These are phyloP conservation scores for rapeseed (Brassica napus) DNA, from an alignment of 345 rosid genomes.

Conservation along the genomic window DNA sequence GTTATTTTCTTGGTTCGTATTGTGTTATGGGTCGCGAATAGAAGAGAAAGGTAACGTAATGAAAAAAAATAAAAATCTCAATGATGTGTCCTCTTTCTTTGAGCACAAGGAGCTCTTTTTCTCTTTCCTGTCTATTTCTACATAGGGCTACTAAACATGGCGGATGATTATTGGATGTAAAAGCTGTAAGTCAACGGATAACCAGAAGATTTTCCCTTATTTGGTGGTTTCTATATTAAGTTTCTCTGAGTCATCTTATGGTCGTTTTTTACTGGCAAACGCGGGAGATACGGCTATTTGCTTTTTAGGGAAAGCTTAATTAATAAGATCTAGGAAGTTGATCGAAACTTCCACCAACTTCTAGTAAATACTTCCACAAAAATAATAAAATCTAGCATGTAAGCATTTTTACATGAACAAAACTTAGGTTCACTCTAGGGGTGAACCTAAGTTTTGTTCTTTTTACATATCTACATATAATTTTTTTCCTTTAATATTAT, in stretches of 20 bases:
- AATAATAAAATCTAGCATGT: not conserved
- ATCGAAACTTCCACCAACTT: not conserved
- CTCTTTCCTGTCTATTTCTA: slow-evolving; percentile 11
- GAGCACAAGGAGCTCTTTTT: slow-evolving; percentile 18
- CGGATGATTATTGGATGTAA: slow-evolving; percentile 10
- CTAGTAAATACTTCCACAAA: not conserved
- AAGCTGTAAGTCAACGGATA: slow-evolving; percentile 39
- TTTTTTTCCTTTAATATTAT: not conserved
- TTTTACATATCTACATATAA: not conserved
- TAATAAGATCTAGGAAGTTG: not conserved
- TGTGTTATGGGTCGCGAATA: slow-evolving; percentile 1
- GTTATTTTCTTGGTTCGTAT: slow-evolving; percentile 8
- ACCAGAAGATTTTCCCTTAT: slow-evolving; percentile 29
- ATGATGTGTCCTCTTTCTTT: slow-evolving; percentile 25
- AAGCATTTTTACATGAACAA: not conserved
- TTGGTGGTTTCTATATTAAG: slow-evolving; percentile 24
- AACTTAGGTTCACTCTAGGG: too few relatives aligned
- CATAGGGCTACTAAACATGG: slow-evolving; percentile 17
- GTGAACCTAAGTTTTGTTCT: too few relatives aligned
- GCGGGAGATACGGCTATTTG: slow-evolving; percentile 30
- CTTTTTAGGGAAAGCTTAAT: not conserved
- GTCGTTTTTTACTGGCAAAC: slow-evolving; percentile 28
- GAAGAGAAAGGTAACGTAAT: slow-evolving; percentile 23
- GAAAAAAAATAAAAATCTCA: slow-evolving; percentile 24
- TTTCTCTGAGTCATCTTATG: slow-evolving; percentile 7